Conservation (phyloP, 345 rosid species). For the Melastoma malabathricum region DNA sequence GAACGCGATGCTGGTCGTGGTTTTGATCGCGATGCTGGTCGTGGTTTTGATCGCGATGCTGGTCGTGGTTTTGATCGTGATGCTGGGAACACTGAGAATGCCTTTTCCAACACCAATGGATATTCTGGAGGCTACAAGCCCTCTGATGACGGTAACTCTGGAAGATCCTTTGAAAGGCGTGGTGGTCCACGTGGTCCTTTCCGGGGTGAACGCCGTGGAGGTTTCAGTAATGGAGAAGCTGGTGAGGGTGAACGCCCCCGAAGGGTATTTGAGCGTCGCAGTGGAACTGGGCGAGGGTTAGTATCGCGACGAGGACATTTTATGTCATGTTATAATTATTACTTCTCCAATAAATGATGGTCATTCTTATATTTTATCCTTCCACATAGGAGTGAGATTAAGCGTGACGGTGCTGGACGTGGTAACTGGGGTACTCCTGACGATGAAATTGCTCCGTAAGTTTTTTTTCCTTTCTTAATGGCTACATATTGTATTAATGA, state of each 20-base stretch:
- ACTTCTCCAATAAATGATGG: too few relatives aligned
- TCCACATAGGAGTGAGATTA: slow-evolving; percentile 43
- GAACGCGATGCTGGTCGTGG: too few relatives aligned
- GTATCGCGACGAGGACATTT: slow-evolving; percentile 11
- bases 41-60: slow-evolving; percentile 48
- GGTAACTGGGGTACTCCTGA: slow-evolving; percentile 87
- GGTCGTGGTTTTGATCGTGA: too few relatives aligned
- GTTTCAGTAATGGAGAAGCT: slow-evolving; percentile 44
- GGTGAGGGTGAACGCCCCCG: slow-evolving; percentile 62
- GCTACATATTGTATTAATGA: not conserved
- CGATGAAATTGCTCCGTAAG: slow-evolving; percentile 70
- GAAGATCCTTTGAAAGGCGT: slow-evolving; percentile 40
- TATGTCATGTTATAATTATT: not conserved
- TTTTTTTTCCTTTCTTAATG: not conserved
- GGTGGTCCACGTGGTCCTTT: slow-evolving; percentile 39
- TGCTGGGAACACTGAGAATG: slow-evolving; percentile 24
- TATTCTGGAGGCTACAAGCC: slow-evolving; percentile 43
- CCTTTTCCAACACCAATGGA: slow-evolving; percentile 35
- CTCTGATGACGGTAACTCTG: slow-evolving; percentile 55
- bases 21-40: slow-evolving; percentile 42
- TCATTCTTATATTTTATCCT: too few relatives aligned
- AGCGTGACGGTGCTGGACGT: slow-evolving; percentile 87
- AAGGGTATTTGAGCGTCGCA: slow-evolving; percentile 63
- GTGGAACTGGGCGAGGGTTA: slow-evolving; percentile 92
- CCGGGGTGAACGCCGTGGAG: slow-evolving; percentile 77